phyloP scores from a whole-genome alignment of 495 filamentous ascomycete species.

The Penicillium soppii region DNA sequence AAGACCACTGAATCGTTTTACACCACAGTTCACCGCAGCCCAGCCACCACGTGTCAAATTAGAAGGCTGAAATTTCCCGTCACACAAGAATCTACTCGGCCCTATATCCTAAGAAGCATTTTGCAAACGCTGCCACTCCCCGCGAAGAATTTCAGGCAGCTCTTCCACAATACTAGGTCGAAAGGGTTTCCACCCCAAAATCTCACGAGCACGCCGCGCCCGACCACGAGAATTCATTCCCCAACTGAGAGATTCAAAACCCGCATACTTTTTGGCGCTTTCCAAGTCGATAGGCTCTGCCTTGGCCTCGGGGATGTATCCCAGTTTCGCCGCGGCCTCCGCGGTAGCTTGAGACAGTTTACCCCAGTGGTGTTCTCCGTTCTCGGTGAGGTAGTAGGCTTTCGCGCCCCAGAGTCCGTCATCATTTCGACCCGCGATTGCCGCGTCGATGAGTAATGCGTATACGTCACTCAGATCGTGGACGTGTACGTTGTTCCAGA shows the following conservation, averaged over 20 bases:
- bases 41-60: neutral
- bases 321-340: slow-evolving; percentile 55
- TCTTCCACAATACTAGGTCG: slow-evolving; percentile 48
- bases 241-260: slow-evolving; percentile 41
- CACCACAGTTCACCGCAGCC: neutral
- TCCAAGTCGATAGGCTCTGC: slow-evolving; percentile 35
- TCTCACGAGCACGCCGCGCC: slow-evolving; percentile 55
- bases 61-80: too few species aligned
- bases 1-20: neutral
- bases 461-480: slow-evolving; percentile 64
- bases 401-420: slow-evolving; percentile 64
- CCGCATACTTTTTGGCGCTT: slow-evolving; percentile 28
- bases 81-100: neutral
- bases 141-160: slow-evolving; percentile 45
- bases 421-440: slow-evolving; percentile 44
- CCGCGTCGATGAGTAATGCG: slow-evolving; percentile 62
- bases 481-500: slow-evolving; percentile 70
- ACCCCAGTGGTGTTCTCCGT: slow-evolving; percentile 67
- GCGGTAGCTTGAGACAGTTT: slow-evolving; percentile 58
- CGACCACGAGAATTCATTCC: slow-evolving; percentile 59
- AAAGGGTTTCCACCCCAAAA: slow-evolving; percentile 61
- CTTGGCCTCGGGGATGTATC: slow-evolving; percentile 54
- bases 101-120: neutral
- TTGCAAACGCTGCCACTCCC: slow-evolving; percentile 19
- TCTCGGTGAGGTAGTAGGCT: slow-evolving; percentile 72